Base-by-base conservation (phyloP, 306 rosid genomes). In the Mimosa pudica region DNA sequence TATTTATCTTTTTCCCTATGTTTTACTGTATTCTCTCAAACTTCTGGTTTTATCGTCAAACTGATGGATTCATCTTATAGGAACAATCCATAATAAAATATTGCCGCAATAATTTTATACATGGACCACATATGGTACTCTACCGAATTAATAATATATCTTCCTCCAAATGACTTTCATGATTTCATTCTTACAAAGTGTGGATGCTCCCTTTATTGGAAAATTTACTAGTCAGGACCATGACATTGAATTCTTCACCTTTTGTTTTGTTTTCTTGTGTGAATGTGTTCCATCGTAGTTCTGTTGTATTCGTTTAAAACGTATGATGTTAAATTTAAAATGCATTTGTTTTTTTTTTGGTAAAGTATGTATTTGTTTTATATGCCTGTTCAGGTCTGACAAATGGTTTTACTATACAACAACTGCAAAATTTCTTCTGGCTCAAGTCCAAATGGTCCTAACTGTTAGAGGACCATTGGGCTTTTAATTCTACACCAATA, bases 381-480 rank as follows among this genome's bases (percentile, higher is more conserved):
- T 55, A 75, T 52, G 10, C 84, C 80, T 45, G 48, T 81, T 75
- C 71, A 17, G 83, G 81, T 46, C 63, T 77, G 64, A 58, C 64
- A 8, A 20, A n/a, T 33, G 51, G 20, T 66, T 81, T 82, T 24
- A 7, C 42, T 5, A 38, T 38, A 38, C 42, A 3, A 0, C 42
- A 12, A 46, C 10, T 8, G 51, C 51, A 46, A 46, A 9, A 10
- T 3, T 3, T 12, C 17, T 49, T 49, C 55, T 13, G 17, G n/a
- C n/a, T 49, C 51, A 18, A 18, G 62, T 83, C 81, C 79, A 70
- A 74, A 32, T 30, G 36, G 66, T 77, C 47, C 77, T 17, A 11
- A 30, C 76, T 73, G 17, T 7, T 30, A 73, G 18, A 64, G 87
- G 87, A 83, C 89, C 71, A 81, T 77, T 77, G 67, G 79, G 77